A percentile compares a stretch with the other conserved stretches of the same genome.
Conservation (phyloP, 2,329 filamentous ascomycete species). For the Dactylella cylindrospora region DNA sequence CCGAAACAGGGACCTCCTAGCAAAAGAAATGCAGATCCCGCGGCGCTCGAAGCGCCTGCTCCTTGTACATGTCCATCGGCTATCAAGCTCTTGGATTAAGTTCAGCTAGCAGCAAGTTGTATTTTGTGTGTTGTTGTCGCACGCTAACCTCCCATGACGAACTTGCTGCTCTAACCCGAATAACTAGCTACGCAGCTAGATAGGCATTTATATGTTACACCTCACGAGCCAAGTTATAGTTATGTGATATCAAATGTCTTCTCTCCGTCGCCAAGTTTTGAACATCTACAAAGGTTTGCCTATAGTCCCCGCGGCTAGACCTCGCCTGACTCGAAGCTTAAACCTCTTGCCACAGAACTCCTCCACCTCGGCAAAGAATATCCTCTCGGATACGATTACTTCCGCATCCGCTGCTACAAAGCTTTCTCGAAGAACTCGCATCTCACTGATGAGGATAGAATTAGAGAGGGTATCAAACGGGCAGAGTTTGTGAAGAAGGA, state of each 20-base stretch:
- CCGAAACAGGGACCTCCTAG: too few relatives aligned
- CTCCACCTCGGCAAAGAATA: constrained; percentile 39
- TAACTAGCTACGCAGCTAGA: neutral
- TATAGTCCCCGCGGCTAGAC: neutral
- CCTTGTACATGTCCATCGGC: too few relatives aligned
- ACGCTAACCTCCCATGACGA: neutral
- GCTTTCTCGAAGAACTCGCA: constrained; percentile 22
- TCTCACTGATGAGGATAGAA: constrained; percentile 24
- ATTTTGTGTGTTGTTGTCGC: constrained; percentile 1
- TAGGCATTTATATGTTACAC: neutral
- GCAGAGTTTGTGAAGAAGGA: constrained; percentile 42
- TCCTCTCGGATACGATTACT: constrained; percentile 37
- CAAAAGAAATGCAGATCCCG: too few relatives aligned
- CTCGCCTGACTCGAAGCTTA: neutral
- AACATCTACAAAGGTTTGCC: constrained; percentile 27
- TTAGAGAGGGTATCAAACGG: constrained; percentile 8
- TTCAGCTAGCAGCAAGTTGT: too few relatives aligned
- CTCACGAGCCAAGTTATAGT: constrained; percentile 3
- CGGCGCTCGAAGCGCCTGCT: too few relatives aligned
- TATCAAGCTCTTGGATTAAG: too few relatives aligned
- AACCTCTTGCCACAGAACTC: constrained; percentile 20
- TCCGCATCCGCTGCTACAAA: constrained; percentile 35
- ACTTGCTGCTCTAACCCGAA: neutral
- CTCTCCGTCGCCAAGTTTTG: constrained; percentile 25
- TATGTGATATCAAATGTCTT: constrained; percentile 12